A percentile compares a stretch with the other conserved stretches of the same genome.
These are phyloP conservation scores for Xylaria flabelliformis DNA, from an alignment of 495 filamentous ascomycete species.

Conservation along the genomic window DNA sequence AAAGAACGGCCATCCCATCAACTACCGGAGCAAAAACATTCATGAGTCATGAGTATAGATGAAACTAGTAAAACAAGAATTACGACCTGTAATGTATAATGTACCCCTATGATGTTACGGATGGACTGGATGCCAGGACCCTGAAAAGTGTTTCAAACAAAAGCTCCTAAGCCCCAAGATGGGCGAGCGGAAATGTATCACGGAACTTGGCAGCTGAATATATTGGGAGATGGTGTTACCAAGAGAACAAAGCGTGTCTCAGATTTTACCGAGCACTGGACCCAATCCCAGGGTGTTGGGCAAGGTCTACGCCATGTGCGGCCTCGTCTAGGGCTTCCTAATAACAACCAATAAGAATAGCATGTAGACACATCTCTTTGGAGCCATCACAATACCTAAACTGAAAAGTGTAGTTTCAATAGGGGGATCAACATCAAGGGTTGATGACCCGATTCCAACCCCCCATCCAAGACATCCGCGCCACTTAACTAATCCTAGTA, in stretches of 20 bases:
- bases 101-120: neutral
- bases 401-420: neutral
- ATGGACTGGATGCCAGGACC: neutral
- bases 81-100: conserved; percentile 17
- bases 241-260: conserved; percentile 1
- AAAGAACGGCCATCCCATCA: conserved; percentile 62
- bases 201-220: neutral
- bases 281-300: neutral
- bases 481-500: neutral
- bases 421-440: neutral
- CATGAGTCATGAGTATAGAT: conserved; percentile 1
- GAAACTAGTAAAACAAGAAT: neutral
- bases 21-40: conserved; percentile 38
- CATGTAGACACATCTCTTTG: neutral
- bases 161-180: neutral
- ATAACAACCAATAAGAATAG: neutral
- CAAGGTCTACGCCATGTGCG: neutral
- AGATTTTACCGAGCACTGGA: neutral
- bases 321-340: neutral
- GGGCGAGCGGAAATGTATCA: neutral
- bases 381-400: no score
- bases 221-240: neutral
- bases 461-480: neutral
- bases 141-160: neutral
- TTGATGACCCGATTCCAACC: neutral